Evolutionary conservation across 2,329 filamentous ascomycete species (phyloP), one percentile per base, ranked within the genome.

Genomic region (Myriosclerotinia duriaeana): DNA sequence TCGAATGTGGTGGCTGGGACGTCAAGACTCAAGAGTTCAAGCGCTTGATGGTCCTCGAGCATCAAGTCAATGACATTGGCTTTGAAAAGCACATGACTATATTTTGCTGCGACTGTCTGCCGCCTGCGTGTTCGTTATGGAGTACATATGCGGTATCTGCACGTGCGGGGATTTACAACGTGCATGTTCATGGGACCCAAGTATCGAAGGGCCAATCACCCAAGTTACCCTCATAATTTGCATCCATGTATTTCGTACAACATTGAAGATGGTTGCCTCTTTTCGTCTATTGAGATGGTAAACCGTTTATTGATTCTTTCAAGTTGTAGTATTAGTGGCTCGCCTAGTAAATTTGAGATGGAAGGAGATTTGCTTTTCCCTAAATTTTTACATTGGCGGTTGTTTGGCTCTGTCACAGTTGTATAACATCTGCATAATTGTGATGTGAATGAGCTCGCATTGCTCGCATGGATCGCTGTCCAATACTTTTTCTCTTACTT

Each of bases 71-170:
- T 53, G 55, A 55, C 67, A 65, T 67, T 66, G 42, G 48, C 50
- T 50, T 44, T 53, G 26, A 30, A 63, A 66, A 68, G 66, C 72
- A 72, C 69, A 70, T 73, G 71, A 72, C 68, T 71, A 65, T 59
- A 66, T 38, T 61, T 61, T 61, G 30, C 58, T 61, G 58, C 58
- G 58, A 61, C 58, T 61, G 44, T 61, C 58, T 65, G 26, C 52
- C 58, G 55, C 70, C 70, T 74, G 70, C 71, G 69, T 66, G 67
- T 69, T 68, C 69, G 67, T 70, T 69, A 59, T 59, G 64, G 65
- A 56, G 38, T 66, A 62, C 65, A 65, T 63, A 69, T 70, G 68
- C 67, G 55, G 67, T 48, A 66, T 26, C 66, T 72, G 70, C 70
- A 70, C 48, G 61, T 69, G 66, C 70, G 65, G 68, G 69, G 69